These are phyloP conservation scores for Coleophoma eucalyptorum DNA, from an alignment of 2,329 filamentous ascomycete species.

Conservation along the genomic window DNA sequence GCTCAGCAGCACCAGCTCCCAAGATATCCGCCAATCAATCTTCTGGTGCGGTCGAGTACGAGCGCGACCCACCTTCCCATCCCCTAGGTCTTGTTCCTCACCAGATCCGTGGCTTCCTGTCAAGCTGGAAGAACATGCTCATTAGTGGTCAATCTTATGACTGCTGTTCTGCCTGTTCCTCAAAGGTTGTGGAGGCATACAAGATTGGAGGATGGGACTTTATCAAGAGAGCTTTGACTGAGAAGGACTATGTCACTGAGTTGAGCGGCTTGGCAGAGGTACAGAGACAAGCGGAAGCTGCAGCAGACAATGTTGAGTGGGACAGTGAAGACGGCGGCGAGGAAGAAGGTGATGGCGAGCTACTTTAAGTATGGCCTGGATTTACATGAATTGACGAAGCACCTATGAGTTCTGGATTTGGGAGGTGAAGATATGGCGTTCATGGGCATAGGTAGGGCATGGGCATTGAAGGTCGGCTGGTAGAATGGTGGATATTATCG, in stretches of 20 bases:
- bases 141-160: conserved; percentile 74
- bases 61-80: conserved; percentile 53
- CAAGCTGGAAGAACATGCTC: conserved; percentile 69
- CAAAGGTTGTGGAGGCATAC: conserved; percentile 65
- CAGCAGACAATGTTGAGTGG: conserved; percentile 52
- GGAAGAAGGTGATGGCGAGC: conserved; percentile 39
- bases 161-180: conserved; percentile 77
- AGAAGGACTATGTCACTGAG: conserved; percentile 76
- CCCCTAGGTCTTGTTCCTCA: conserved; percentile 72
- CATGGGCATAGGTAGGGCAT: not conserved
- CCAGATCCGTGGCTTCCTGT: conserved; percentile 74
- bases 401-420: no score
- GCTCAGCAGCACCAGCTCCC: conserved; percentile 58
- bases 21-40: conserved; percentile 26
- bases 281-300: conserved; percentile 52
- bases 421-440: not conserved
- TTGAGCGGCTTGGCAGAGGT: conserved; percentile 71
- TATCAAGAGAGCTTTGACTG: conserved; percentile 67
- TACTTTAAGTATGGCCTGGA: conserved; percentile 13
- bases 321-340: conserved; percentile 52
- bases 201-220: conserved; percentile 69
- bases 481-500: not conserved
- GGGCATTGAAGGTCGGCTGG: not conserved
- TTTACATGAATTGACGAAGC: not conserved
- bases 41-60: conserved; percentile 35